Evolutionary conservation across 2,329 filamentous ascomycete genomes (phyloP), one percentile per base, ranked within the genome.

Genomic region (Sclerotinia nivalis): DNA sequence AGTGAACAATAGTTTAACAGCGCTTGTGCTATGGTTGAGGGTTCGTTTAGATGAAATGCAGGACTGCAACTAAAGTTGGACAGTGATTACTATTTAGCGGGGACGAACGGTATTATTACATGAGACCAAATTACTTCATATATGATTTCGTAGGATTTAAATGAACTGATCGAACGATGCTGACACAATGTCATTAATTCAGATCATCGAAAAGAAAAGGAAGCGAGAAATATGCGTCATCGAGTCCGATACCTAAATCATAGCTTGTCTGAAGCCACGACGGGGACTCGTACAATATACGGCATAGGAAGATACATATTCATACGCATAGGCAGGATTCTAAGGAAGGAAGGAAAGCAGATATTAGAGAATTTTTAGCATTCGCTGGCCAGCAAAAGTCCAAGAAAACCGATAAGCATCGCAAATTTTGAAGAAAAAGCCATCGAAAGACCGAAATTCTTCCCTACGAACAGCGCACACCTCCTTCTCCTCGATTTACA

Each of bases 21-120:
- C 1, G 1, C 4, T 37, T 37, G 0, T 15, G 1, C 18, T 13
- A 1, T 6, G 10, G 28, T 8, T 15, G 0, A 56, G 10, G 2
- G 20, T 12, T 22, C 25, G 7, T 18, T 3, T 31, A 18, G 7
- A 18, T 22, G 6, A n/a, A n/a, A n/a, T 56, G 2, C 31, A 37
- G 31, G 40, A 43, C 13, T 43, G 15, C 40, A 43, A 43, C 4
- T 6, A 34, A n/a, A 56, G 20, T 37, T 22, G 54, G 31, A 56
- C 10, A 10, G 22, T 0, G 10, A 37, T 37, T 37, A 3, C 0
- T 0, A 15, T 37, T n/a, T 1, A n/a, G 13, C 2, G 8, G 28
- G 0, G 8, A 37, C 1, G 1, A 1, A 56, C 31, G 18, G 20
- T 22, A 18, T 37, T 4, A 4, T 56, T n/a, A 37, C 20, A 56